Evolutionary conservation across 495 filamentous ascomycete genomes (phyloP), one percentile per base, ranked within the genome.

Genomic region (Diplogelasinospora grovesii): DNA sequence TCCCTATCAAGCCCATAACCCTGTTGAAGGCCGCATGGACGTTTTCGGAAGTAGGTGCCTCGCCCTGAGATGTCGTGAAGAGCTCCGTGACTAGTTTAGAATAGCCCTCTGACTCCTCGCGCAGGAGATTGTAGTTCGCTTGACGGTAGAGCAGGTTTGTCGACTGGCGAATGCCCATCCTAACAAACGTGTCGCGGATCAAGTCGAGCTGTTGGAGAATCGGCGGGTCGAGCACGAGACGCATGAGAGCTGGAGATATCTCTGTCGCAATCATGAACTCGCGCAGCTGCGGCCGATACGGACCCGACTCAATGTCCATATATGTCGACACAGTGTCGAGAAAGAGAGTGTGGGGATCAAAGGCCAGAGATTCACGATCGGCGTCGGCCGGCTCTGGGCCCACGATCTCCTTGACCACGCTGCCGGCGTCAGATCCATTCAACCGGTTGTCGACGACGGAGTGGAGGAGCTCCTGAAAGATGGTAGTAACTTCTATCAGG

Each of bases 71-170:
- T 39, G 79, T 82, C 4, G 73, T 71, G 56, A 81, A 79, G 2
- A 83, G 46, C 49, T 82, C 79, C 11, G 79, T 73, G 15, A 80
- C 73, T 3, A 80, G 46, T 43, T 82, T 81, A 8, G 77, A 74
- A 53, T 89, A 99, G 22, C 93, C 93, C 61, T 99, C 93, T 0
- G 86, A 85, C 61, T 99, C 93, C 68, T 99, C 93, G 22, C 93
- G 77, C 13, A 99, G 68, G 2, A 99, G 69, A 52, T 99, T 99
- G 67, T 95, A 95, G 56, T 93, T 96, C 1, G 88, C 85, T 57
- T 97, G 93, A 31, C 88, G 83, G 53, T 99, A 99, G 2, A 97
- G 77, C 13, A 90, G 64, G 51, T 92, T 88, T 6, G 93, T 99
- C 38, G 87, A 81, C 48, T 93, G 86, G 37, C 89, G 81, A 46